Conservation (phyloP, 441 rosid species). For the Erysimum pusillum region DNA sequence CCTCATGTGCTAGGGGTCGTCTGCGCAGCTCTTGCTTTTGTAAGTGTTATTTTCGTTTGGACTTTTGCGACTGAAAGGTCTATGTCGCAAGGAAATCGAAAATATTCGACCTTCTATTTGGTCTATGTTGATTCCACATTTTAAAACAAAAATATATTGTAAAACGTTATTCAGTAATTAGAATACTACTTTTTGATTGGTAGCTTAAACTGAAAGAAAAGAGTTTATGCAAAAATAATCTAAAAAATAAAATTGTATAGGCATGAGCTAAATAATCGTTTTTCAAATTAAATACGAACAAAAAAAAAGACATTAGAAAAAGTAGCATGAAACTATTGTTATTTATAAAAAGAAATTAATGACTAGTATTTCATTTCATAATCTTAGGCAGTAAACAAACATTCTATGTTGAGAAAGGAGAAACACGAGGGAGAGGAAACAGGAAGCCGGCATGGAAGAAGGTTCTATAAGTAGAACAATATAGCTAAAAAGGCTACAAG, state of each 20-base stretch:
- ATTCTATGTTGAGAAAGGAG: constrained; percentile 16
- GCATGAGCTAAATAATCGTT: neutral
- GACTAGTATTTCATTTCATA: neutral
- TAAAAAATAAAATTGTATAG: neutral
- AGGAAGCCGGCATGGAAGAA: constrained; percentile 25
- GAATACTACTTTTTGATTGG: neutral
- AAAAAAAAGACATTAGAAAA: neutral
- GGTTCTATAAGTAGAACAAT: constrained; percentile 12
- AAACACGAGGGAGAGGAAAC: constrained; percentile 20
- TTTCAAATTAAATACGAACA: neutral
- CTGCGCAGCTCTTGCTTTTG: neutral
- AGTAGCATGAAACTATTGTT: neutral
- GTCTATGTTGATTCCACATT: neutral
- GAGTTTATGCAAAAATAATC: no score
- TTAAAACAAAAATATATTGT: no score
- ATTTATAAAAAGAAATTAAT: neutral
- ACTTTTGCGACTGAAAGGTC: neutral
- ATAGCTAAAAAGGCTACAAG: neutral
- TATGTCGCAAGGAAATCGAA: neutral
- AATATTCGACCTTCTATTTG: neutral
- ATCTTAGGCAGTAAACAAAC: constrained; percentile 12
- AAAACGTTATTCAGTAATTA: no score
- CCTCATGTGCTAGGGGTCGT: no score
- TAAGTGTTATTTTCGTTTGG: neutral
- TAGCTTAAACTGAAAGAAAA: neutral